Evolutionary conservation across 1,284 basidiomycete species (phyloP).

Genomic region (Fomitopsis schrenkii): DNA sequence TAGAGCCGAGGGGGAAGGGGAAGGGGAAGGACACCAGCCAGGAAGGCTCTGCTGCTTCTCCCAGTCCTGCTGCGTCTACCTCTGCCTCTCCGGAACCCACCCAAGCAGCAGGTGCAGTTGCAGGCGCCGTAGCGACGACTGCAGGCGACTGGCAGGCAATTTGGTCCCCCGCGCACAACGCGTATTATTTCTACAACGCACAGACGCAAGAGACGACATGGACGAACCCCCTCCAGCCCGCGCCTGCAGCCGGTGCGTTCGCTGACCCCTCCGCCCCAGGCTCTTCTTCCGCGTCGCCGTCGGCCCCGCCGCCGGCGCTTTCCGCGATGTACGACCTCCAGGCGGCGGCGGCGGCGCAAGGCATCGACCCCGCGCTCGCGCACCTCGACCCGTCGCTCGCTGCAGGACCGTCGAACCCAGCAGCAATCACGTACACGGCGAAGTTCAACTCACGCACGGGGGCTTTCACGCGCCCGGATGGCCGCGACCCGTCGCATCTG

Average conservation of each 20-base stretch:
- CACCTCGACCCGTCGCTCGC: slow-evolving; percentile 75
- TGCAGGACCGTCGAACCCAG: slow-evolving; percentile 36
- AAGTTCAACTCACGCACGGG: slow-evolving; percentile 87
- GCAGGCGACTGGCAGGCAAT: slow-evolving; percentile 77
- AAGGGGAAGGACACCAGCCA: slow-evolving; percentile 3
- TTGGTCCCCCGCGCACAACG: slow-evolving; percentile 75
- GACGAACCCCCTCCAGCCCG: slow-evolving; percentile 71
- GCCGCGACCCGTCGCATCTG: slow-evolving; percentile 70
- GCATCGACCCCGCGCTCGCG: slow-evolving; percentile 83
- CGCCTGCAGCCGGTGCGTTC: slow-evolving; percentile 21
- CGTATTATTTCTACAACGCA: slow-evolving; percentile 88
- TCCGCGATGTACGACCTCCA: slow-evolving; percentile 44
- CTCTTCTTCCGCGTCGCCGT: slow-evolving; percentile 23
- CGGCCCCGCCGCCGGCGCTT: slow-evolving; percentile 19
- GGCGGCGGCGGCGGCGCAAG: slow-evolving; percentile 64
- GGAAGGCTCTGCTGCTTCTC: neutral
- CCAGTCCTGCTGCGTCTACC: slow-evolving; percentile 8
- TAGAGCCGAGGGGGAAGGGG: neutral
- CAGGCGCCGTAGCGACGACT: slow-evolving; percentile 19
- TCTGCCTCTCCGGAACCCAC: slow-evolving; percentile 5
- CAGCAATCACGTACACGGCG: slow-evolving; percentile 54
- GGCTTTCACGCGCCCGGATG: slow-evolving; percentile 63
- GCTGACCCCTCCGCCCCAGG: slow-evolving; percentile 17
- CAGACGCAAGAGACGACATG: slow-evolving; percentile 83
- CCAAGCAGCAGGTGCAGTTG: neutral